Base-by-base conservation (phyloP, 2,329 filamentous ascomycete genomes). In the Claviceps sp. region DNA sequence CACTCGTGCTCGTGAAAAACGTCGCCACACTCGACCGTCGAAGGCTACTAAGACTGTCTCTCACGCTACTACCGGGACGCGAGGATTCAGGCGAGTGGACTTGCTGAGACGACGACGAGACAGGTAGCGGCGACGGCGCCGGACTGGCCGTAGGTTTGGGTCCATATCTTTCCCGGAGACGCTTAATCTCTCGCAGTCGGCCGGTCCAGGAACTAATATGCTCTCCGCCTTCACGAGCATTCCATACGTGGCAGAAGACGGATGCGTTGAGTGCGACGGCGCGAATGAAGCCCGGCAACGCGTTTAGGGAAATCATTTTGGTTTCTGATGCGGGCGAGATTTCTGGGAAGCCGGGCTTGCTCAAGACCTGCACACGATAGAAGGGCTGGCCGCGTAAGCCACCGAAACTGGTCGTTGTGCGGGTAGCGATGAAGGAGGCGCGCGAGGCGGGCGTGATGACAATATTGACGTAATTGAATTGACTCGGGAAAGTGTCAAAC, bases 401-500 rank as follows among this genome's bases (percentile, higher is more conserved):
- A 26, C 51, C 45, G n/a, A 22, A 17, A 61, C 61, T 63, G 57
- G 65, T 63, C 3, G 59, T 59, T 50, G 76, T 69, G 17, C 82
- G 72, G 5, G 77, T 80, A 48, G 85, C 82, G 40, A 88, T 76
- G 62, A 90, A 91, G 2, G 84, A 85, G 2, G 82, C 82, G 42
- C 84, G 78, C 4, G 89, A 90, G 56, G 90, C 87, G 0, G 93
- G 93, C 2, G 87, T 88, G 62, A 98, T 91, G 60, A 97, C 85
- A 61, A 98, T 97, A 65, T 96, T 89, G 64, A 98, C 89, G 63
- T 87, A 95, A 64, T 96, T 97, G 74, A 98, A 95, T 53, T 91
- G 86, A 0, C 89, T 94, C 0, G 89, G 89, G 60, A 98, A 95
- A 0, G 88, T 95, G 64, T 95, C 81, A 64, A 95, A 95, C 51